These are phyloP conservation scores for Paspalum vaginatum DNA, from an alignment of 176 grass and related monocot species.

Conservation along the genomic window DNA sequence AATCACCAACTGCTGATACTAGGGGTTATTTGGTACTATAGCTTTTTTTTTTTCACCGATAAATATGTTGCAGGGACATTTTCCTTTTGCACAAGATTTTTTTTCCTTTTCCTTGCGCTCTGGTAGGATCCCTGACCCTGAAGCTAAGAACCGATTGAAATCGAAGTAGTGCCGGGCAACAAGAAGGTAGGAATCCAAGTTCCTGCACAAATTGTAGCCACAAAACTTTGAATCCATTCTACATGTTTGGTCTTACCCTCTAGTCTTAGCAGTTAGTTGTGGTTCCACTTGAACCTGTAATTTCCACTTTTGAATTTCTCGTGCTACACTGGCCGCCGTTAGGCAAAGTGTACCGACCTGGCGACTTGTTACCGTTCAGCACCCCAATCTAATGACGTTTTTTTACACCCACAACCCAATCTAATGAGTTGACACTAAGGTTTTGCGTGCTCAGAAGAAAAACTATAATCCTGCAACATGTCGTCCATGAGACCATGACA, in stretches of 20 bases:
- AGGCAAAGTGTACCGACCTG: not conserved
- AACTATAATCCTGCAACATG: not conserved
- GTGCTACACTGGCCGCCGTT: not conserved
- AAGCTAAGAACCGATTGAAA: not conserved
- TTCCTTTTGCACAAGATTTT: too few relatives aligned
- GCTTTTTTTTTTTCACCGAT: too few relatives aligned
- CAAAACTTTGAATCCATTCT: not conserved
- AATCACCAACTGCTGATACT: too few relatives aligned
- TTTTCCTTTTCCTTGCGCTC: too few relatives aligned
- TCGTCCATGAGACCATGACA: too few relatives aligned
- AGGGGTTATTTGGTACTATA: too few relatives aligned
- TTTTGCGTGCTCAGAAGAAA: conserved; percentile 13
- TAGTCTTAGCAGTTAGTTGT: not conserved
- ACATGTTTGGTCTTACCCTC: not conserved
- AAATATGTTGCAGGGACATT: too few relatives aligned
- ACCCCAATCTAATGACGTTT: too few relatives aligned
- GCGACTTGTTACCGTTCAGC: not conserved
- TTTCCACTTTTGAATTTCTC: conserved; percentile 1
- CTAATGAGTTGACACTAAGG: not conserved
- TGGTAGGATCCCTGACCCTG: too few relatives aligned
- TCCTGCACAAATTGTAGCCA: not conserved
- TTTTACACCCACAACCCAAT: too few relatives aligned
- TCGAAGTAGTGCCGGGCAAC: not conserved
- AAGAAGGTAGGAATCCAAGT: not conserved
- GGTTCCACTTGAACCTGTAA: not conserved